Conservation (phyloP, 1,139 yeast genomes). For the Sugiyamaella castrensis region DNA sequence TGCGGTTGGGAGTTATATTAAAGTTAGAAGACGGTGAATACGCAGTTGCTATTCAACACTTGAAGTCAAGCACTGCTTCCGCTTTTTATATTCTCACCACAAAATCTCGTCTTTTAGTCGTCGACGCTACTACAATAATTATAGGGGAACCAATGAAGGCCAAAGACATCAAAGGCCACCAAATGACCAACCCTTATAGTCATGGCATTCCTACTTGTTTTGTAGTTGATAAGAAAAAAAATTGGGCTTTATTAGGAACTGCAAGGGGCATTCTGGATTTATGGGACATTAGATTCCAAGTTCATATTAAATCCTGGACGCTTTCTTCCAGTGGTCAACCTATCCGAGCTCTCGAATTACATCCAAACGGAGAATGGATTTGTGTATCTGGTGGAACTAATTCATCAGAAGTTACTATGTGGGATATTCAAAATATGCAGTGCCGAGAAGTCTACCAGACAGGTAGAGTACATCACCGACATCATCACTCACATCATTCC, state of each 20-base stretch:
- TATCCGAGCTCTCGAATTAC: constrained; percentile 45
- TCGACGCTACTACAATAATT: constrained; percentile 60
- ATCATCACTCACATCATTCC: too few relatives aligned
- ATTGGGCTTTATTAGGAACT: constrained; percentile 76
- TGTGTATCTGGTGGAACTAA: constrained; percentile 66
- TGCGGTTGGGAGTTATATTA: constrained; percentile 14
- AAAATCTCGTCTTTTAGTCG: constrained; percentile 49
- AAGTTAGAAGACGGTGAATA: constrained; percentile 35
- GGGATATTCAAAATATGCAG: constrained; percentile 69
- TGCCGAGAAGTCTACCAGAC: constrained; percentile 52
- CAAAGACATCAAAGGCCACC: constrained; percentile 22
- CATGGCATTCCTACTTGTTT: constrained; percentile 68
- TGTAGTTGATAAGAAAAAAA: constrained; percentile 50
- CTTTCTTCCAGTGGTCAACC: constrained; percentile 46
- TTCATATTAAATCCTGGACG: constrained; percentile 61
- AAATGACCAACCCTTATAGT: constrained; percentile 53
- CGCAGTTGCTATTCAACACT: constrained; percentile 46
- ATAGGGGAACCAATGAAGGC: too few relatives aligned
- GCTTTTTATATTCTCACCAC: constrained; percentile 49
- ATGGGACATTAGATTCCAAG: constrained; percentile 76
- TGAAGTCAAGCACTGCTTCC: constrained; percentile 26
- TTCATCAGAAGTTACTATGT: constrained; percentile 58
- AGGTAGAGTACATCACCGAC: too few relatives aligned
- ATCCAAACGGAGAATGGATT: constrained; percentile 47
- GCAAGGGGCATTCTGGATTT: constrained; percentile 65